Base-by-base conservation (phyloP, 2,329 filamentous ascomycete genomes). In the Colletotrichum somersetense region DNA sequence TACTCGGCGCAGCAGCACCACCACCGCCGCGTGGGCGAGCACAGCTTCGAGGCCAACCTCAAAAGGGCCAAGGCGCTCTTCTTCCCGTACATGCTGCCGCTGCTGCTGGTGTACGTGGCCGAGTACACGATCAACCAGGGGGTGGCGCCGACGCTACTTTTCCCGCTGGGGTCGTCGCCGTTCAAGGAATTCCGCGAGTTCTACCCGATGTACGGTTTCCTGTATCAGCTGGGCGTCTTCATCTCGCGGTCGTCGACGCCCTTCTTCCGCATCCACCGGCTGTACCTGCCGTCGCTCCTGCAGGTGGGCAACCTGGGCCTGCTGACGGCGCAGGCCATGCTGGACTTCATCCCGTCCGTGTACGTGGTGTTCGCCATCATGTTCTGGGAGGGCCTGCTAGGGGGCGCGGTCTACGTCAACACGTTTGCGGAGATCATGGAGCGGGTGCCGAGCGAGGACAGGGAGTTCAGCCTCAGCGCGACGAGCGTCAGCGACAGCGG, bases 71-170 rank as follows among this genome's bases (percentile, higher is more conserved):
- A 84, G 73, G 85, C 87, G 0, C 85, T 98, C 1, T 92, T 98
- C 78, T 84, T 97, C 56, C 90, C 90, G 0, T 92, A 91, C 80
- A 98, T 99, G 95, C 86, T 97, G 4, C 96, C 96, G 0, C 87
- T 99, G 18, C 87, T 98, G 44, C 84, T 98, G 20, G 96, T 99
- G 40, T 99, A 98, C 80, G 89, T 98, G 46, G 94, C 95, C 68
- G 96, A 99, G 84, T 99, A 99, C 80, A 97, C 93, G 67, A 98
- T 98, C 82, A 98, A 98, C 83, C 95, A 97, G 84, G 96, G 95
- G 46, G 94, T 98, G 0, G 87, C 94, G 0, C 96, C 96, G 0
- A 97, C 95, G 0, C 85, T 98, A 0, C 88, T 99, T 5, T 99
- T 97, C 79, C 94, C 95, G 0, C 85, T 98, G 0, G 79, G 86